phyloP scores from a whole-genome alignment of 345 rosid genomes.

The Corchorus capsularis region DNA sequence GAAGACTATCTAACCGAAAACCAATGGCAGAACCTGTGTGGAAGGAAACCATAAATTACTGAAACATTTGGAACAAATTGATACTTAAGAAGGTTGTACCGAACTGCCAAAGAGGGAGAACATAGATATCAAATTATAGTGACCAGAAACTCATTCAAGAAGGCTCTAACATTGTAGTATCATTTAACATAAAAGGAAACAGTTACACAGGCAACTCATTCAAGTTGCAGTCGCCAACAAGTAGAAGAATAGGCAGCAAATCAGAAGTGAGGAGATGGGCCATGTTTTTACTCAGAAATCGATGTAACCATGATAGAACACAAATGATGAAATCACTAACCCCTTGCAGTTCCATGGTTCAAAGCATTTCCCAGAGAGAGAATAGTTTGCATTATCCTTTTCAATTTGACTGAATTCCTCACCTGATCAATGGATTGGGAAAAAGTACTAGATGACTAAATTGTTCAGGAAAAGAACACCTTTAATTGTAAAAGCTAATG shows the following conservation, averaged over 20 bases:
- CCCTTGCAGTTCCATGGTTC: constrained; percentile 93
- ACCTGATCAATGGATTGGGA: constrained; percentile 45
- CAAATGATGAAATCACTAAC: constrained; percentile 40
- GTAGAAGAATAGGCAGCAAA: neutral
- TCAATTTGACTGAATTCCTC: constrained; percentile 67
- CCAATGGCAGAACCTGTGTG: constrained; percentile 82
- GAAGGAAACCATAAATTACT: constrained; percentile 9
- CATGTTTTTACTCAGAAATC: neutral
- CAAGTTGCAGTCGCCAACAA: neutral
- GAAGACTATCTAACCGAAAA: constrained; percentile 89
- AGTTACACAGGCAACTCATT: neutral
- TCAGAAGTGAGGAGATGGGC: neutral
- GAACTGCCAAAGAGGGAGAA: neutral
- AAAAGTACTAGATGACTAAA: constrained; percentile 12
- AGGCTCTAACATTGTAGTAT: neutral
- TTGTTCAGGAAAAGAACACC: constrained; percentile 9
- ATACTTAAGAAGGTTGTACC: constrained; percentile 6
- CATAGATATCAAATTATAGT: neutral
- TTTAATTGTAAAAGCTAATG: constrained; percentile 20
- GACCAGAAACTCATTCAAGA: neutral
- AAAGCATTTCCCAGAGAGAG: constrained; percentile 88
- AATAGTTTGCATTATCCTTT: constrained; percentile 82
- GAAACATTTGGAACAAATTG: constrained; percentile 13
- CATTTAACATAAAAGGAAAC: neutral
- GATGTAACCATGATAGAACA: neutral